Evolutionary conservation across 1,284 basidiomycete genomes (phyloP).

Genomic region (Tilletia walkeri): DNA sequence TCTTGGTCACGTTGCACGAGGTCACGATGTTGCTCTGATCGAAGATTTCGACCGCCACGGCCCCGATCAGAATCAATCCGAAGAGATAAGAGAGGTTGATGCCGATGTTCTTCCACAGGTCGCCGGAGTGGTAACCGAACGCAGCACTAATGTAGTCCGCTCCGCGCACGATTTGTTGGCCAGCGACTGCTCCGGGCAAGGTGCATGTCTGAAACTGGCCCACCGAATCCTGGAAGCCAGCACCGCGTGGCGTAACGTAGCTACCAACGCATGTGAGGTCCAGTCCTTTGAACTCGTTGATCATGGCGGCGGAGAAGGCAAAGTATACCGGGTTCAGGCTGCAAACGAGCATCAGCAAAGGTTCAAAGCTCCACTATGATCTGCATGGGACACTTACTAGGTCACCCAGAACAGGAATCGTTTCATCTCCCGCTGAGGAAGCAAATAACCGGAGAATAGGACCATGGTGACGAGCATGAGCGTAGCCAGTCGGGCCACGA

Average conservation of each 20-base stretch:
- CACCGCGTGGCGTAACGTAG: constrained; percentile 32
- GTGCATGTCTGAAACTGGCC: constrained; percentile 17
- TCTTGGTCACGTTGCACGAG: constrained; percentile 33
- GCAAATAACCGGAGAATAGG: constrained; percentile 20
- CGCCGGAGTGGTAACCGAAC: constrained; percentile 31
- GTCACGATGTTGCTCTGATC: constrained; percentile 23
- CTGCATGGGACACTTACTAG: constrained; percentile 10
- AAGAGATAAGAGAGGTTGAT: constrained; percentile 36
- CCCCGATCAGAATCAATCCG: constrained; percentile 45
- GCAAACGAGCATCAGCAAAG: constrained; percentile 51
- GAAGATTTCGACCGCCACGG: constrained; percentile 38
- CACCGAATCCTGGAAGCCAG: neutral
- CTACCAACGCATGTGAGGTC: constrained; percentile 31
- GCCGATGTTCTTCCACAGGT: constrained; percentile 36
- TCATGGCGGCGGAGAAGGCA: constrained; percentile 13
- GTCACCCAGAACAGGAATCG: constrained; percentile 38
- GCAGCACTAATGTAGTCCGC: constrained; percentile 32
- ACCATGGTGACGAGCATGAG: constrained; percentile 60
- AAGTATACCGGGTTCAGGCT: constrained; percentile 56
- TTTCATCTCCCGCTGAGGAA: neutral
- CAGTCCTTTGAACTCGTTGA: constrained; percentile 28
- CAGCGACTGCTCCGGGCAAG: constrained; percentile 26
- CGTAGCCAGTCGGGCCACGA: constrained; percentile 60
- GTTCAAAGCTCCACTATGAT: too few species aligned
- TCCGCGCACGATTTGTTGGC: constrained; percentile 29